These are phyloP conservation scores for Penicillium digitatum DNA, from an alignment of 2,329 filamentous ascomycete genomes.

Conservation along the genomic window DNA sequence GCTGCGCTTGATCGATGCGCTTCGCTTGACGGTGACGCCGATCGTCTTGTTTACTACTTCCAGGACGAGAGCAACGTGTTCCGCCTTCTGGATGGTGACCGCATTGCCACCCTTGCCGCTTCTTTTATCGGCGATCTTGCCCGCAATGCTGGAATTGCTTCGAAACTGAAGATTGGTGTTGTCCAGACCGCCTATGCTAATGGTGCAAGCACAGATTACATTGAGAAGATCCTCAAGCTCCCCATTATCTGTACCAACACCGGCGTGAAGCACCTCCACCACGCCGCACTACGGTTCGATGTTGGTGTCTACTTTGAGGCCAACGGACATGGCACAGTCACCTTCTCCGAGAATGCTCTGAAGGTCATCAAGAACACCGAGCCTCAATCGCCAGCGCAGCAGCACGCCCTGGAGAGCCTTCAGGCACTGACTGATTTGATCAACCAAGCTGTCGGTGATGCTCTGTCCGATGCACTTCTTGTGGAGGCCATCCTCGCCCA, in stretches of 20 bases:
- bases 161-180: constrained; percentile 83
- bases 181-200: constrained; percentile 98
- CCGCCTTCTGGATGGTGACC: constrained; percentile 90
- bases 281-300: constrained; percentile 91
- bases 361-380: constrained; percentile 72
- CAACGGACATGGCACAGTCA: constrained; percentile 93
- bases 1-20: constrained; percentile 73
- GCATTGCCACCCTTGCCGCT: constrained; percentile 89
- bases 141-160: constrained; percentile 69
- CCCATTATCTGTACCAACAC: constrained; percentile 91
- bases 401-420: constrained; percentile 81
- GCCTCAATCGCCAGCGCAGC: constrained; percentile 86
- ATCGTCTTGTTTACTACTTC: constrained; percentile 95
- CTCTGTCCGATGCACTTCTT: constrained; percentile 90
- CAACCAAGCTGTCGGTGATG: constrained; percentile 97
- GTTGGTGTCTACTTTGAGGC: constrained; percentile 98
- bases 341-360: constrained; percentile 83
- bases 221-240: constrained; percentile 79
- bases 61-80: constrained; percentile 76
- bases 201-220: constrained; percentile 87
- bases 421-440: constrained; percentile 82
- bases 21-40: constrained; percentile 91
- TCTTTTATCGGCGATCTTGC: constrained; percentile 90
- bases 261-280: constrained; percentile 95
- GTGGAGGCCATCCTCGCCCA: constrained; percentile 95